phyloP scores from a whole-genome alignment of 768 basidiomycete genomes.

The Boletus eberwhitei region DNA sequence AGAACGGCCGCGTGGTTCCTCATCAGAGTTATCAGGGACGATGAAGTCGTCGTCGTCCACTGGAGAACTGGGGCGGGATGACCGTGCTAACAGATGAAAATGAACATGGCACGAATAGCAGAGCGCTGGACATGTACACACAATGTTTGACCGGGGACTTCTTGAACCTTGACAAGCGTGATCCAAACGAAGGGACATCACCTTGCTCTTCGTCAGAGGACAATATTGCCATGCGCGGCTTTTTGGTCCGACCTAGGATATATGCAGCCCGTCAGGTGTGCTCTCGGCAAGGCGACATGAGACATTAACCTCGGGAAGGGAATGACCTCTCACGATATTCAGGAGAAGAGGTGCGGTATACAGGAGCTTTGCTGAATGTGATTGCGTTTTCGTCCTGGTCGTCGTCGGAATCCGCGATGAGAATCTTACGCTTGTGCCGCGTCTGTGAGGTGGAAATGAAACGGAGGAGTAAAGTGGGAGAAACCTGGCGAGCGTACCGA shows the following conservation, averaged over 20 bases:
- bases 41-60: constrained; percentile 75
- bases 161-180: constrained; percentile 60
- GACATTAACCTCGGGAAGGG: constrained; percentile 24
- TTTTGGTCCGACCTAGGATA: constrained; percentile 50
- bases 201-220: constrained; percentile 50
- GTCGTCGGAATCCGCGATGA: constrained; percentile 72
- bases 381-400: constrained; percentile 33
- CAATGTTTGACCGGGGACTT: constrained; percentile 58
- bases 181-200: constrained; percentile 47
- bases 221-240: constrained; percentile 51
- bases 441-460: constrained; percentile 23
- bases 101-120: constrained; percentile 5
- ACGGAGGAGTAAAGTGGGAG: neutral
- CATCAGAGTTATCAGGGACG: constrained; percentile 62
- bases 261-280: constrained; percentile 2
- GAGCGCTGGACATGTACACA: constrained; percentile 23
- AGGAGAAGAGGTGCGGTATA: constrained; percentile 28
- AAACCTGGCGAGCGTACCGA: constrained; percentile 29
- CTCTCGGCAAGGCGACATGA: neutral
- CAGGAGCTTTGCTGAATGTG: constrained; percentile 7
- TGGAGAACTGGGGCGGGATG: constrained; percentile 35
- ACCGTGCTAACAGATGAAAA: constrained; percentile 34
- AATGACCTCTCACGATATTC: constrained; percentile 25
- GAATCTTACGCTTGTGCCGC: constrained; percentile 63
- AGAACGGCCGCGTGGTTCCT: constrained; percentile 45